phyloP scores from a whole-genome alignment of 768 basidiomycete species.

The Amanita muscaria region DNA sequence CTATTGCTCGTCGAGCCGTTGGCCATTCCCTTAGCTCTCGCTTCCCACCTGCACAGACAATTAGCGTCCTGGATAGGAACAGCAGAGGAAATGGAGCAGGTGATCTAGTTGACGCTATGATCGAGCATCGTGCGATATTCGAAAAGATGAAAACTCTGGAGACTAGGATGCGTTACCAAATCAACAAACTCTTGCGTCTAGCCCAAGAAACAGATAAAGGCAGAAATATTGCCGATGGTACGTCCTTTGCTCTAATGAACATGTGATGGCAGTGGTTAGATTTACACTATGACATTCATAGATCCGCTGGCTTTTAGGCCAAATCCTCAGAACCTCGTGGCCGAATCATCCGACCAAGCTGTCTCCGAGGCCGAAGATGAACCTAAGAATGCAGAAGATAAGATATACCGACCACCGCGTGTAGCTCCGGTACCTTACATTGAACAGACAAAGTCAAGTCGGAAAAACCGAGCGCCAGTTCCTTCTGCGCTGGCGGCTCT shows the following conservation, averaged over 20 bases:
- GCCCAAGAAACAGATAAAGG: slow-evolving; percentile 26
- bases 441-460: slow-evolving; percentile 35
- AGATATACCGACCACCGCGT: slow-evolving; percentile 78
- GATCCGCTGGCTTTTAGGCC: slow-evolving; percentile 91
- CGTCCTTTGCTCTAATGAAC: slow-evolving; percentile 12
- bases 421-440: slow-evolving; percentile 85
- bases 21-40: slow-evolving; percentile 55
- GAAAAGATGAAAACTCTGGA: slow-evolving; percentile 87
- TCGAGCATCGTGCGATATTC: slow-evolving; percentile 73
- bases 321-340: slow-evolving; percentile 69
- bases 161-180: slow-evolving; percentile 85
- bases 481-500: slow-evolving; percentile 61
- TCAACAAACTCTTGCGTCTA: slow-evolving; percentile 86
- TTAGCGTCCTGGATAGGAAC: slow-evolving; percentile 42
- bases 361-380: slow-evolving; percentile 15
- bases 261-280: not conserved
- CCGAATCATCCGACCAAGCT: slow-evolving; percentile 30
- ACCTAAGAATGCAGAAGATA: slow-evolving; percentile 24
- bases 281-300: slow-evolving; percentile 21
- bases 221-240: slow-evolving; percentile 49
- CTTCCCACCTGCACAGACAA: slow-evolving; percentile 39
- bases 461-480: slow-evolving; percentile 43
- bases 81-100: slow-evolving; percentile 52
- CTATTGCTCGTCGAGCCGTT: slow-evolving; percentile 59
- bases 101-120: slow-evolving; percentile 71